A percentile compares a stretch with the other conserved stretches of the same genome.
Conservation (phyloP, 768 basidiomycete genomes). For the Punctularia strigosozonata region DNA sequence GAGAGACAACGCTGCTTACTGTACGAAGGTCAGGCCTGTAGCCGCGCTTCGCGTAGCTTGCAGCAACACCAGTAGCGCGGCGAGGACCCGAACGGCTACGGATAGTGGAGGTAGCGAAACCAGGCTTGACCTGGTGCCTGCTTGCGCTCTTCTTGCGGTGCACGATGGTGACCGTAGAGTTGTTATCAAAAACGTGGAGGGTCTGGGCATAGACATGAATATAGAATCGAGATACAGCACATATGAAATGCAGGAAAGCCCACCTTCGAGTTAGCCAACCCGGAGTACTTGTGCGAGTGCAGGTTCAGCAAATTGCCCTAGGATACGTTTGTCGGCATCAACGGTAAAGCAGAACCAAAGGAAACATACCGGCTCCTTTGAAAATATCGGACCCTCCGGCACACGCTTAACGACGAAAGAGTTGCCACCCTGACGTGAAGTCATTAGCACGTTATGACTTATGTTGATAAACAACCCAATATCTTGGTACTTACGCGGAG, state of each 20-base stretch:
- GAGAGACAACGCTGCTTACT: slow-evolving; percentile 35
- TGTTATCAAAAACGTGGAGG: slow-evolving; percentile 47
- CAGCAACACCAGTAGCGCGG: slow-evolving; percentile 55
- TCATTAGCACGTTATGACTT: slow-evolving; percentile 2
- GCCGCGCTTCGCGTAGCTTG: slow-evolving; percentile 46
- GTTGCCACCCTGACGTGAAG: slow-evolving; percentile 53
- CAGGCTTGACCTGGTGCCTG: slow-evolving; percentile 35
- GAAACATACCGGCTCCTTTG: slow-evolving; percentile 65
- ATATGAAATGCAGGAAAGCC: slow-evolving; percentile 3
- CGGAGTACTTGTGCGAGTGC: slow-evolving; percentile 90
- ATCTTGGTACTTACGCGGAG: slow-evolving; percentile 50
- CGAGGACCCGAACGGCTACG: slow-evolving; percentile 62
- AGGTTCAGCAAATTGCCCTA: slow-evolving; percentile 82
- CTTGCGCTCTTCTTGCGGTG: slow-evolving; percentile 56
- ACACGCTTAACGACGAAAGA: slow-evolving; percentile 77
- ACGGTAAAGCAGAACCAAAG: not conserved
- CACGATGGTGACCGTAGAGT: slow-evolving; percentile 43
- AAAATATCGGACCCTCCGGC: slow-evolving; percentile 66
- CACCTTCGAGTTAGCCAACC: slow-evolving; percentile 77
- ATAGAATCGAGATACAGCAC: not conserved
- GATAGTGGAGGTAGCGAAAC: slow-evolving; percentile 37
- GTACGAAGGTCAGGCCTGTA: slow-evolving; percentile 72
- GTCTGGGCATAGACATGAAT: slow-evolving; percentile 29
- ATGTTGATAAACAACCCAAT: not conserved
- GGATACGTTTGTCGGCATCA: slow-evolving; percentile 8